Conservation (phyloP, 2,329 filamentous ascomycete species). For the Claviceps sorghi region DNA sequence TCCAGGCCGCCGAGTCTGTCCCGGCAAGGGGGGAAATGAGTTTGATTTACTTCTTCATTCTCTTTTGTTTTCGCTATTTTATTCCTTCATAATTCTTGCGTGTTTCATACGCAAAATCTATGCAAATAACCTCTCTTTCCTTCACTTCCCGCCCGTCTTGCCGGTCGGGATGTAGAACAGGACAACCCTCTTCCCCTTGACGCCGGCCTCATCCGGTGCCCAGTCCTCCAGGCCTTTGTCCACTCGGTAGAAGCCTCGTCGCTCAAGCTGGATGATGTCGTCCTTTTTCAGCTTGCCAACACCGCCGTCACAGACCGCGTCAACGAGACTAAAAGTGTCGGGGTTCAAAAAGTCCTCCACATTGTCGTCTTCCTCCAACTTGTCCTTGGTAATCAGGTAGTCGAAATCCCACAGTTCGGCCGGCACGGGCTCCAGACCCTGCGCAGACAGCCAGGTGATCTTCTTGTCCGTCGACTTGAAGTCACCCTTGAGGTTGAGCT, state of each 20-base stretch:
- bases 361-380: constrained; percentile 74
- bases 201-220: constrained; percentile 33
- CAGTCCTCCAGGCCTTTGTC: constrained; percentile 47
- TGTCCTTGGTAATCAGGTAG: constrained; percentile 89
- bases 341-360: constrained; percentile 72
- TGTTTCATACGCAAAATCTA: background rate
- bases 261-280: constrained; percentile 90
- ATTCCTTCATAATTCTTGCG: too few species aligned
- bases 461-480: constrained; percentile 96
- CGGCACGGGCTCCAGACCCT: constrained; percentile 61
- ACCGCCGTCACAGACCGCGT: constrained; percentile 68
- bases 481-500: constrained; percentile 84
- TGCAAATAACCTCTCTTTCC: background rate
- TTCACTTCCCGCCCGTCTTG: constrained; percentile 11
- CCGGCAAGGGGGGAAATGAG: too few species aligned
- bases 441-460: constrained; percentile 76
- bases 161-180: constrained; percentile 45
- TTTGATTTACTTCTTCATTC: too few species aligned
- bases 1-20: too few species aligned
- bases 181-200: constrained; percentile 34
- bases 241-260: constrained; percentile 81
- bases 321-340: constrained; percentile 57
- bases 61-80: too few species aligned
- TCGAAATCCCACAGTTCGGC: constrained; percentile 90
- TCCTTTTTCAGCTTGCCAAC: constrained; percentile 65